These are phyloP conservation scores for Lathyrus oleraceus DNA, from an alignment of 306 rosid genomes.

Conservation along the genomic window DNA sequence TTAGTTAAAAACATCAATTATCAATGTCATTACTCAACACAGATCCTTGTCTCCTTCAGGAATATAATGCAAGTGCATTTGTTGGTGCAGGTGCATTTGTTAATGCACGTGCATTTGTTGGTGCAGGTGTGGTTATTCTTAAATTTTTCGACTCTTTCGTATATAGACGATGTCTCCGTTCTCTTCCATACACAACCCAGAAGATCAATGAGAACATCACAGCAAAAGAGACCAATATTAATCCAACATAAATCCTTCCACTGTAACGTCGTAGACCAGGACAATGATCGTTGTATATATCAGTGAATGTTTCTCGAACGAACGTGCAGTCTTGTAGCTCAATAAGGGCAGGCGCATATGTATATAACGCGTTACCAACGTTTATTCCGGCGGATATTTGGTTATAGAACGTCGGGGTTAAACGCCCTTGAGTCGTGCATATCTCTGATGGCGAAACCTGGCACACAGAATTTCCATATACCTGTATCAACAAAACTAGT, in stretches of 20 bases:
- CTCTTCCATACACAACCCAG: slow-evolving; percentile 88
- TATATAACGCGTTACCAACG: slow-evolving; percentile 61
- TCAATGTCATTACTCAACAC: too few relatives aligned
- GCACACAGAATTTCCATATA: slow-evolving; percentile 62
- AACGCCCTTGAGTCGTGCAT: slow-evolving; percentile 68
- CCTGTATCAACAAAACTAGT: slow-evolving; percentile 51
- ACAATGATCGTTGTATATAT: slow-evolving; percentile 56
- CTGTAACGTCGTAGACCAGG: slow-evolving; percentile 61
- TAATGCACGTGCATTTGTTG: background rate
- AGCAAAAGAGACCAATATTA: slow-evolving; percentile 66
- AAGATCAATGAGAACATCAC: slow-evolving; percentile 80
- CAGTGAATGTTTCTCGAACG: slow-evolving; percentile 60
- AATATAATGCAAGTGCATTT: background rate
- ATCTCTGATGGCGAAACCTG: slow-evolving; percentile 50
- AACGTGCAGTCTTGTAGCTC: slow-evolving; percentile 76
- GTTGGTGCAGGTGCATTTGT: background rate
- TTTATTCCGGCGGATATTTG: slow-evolving; percentile 61
- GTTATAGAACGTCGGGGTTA: slow-evolving; percentile 64
- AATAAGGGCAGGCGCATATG: slow-evolving; percentile 60
- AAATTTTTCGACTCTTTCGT: slow-evolving; percentile 46
- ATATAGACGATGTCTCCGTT: slow-evolving; percentile 67
- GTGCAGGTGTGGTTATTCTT: background rate
- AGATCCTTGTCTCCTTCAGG: background rate
- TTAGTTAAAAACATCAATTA: too few relatives aligned
- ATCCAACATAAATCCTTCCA: slow-evolving; percentile 67